A percentile compares a stretch with the other conserved stretches of the same genome.
Evolutionary conservation across 371 early-diverging fungal genomes (phyloP).

Genomic region (Batkoa obscura): DNA sequence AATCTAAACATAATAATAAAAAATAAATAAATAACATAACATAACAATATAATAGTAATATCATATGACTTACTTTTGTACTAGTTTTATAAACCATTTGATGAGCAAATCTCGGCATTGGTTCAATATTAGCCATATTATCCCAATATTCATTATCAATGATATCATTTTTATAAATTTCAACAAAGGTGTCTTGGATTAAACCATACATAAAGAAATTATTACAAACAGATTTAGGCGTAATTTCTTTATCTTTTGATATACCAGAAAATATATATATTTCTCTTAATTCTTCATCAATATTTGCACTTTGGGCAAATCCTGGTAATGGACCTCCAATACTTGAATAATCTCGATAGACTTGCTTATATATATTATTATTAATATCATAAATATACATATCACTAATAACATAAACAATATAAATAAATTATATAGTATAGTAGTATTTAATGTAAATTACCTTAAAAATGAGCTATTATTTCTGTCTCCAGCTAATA

Average conservation of each 20-base stretch:
- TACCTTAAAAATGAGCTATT: conserved; percentile 26
- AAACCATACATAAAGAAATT: conserved; percentile 56
- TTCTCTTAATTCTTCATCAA: conserved; percentile 54
- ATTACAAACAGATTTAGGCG: conserved; percentile 36
- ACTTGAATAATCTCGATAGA: conserved; percentile 43
- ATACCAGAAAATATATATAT: conserved; percentile 62
- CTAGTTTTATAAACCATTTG: conserved; percentile 56
- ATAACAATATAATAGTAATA: not conserved
- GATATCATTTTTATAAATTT: conserved; percentile 48
- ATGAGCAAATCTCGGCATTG: conserved; percentile 70
- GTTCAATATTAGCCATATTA: conserved; percentile 29
- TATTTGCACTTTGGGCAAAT: conserved; percentile 70
- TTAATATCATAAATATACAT: conserved; percentile 64
- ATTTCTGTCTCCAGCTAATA: conserved; percentile 72
- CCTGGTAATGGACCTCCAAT: conserved; percentile 55
- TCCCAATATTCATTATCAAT: conserved; percentile 21
- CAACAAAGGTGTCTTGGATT: conserved; percentile 41
- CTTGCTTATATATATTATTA: conserved; percentile 42
- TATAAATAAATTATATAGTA: not conserved
- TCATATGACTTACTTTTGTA: conserved; percentile 12
- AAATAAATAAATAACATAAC: not conserved
- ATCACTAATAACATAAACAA: conserved; percentile 26
- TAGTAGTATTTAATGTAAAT: not conserved
- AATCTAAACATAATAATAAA: conserved; percentile 6
- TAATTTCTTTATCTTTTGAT: conserved; percentile 24